Conservation (phyloP, 306 rosid genomes). For the Benincasa hispida region DNA sequence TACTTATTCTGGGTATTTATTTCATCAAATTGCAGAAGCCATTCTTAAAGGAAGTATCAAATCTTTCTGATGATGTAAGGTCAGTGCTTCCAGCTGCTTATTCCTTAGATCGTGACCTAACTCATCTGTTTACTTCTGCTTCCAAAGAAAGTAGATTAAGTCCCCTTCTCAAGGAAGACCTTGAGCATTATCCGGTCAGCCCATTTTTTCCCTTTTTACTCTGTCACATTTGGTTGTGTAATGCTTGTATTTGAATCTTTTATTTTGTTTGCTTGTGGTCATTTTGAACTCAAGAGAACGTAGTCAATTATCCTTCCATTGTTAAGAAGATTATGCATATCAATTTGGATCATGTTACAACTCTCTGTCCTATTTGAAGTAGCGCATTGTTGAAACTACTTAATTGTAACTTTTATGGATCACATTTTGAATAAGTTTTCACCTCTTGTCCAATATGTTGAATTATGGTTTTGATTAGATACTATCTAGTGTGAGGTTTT, state of each 20-base stretch:
- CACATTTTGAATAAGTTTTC: background rate
- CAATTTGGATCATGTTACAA: background rate
- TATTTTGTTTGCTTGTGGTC: background rate
- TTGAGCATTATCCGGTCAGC: slow-evolving; percentile 41
- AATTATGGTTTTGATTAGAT: background rate
- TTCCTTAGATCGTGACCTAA: slow-evolving; percentile 33
- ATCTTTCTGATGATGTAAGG: slow-evolving; percentile 38
- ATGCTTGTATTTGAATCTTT: background rate
- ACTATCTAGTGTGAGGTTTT: background rate
- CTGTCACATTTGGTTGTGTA: background rate
- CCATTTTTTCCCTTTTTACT: background rate
- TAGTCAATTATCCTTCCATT: background rate
- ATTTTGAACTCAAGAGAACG: background rate
- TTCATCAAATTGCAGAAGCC: slow-evolving; percentile 21
- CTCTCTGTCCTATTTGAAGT: background rate
- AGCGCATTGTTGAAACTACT: background rate
- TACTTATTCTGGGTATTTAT: slow-evolving; percentile 2
- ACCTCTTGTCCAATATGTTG: background rate
- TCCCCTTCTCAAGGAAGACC: slow-evolving; percentile 15
- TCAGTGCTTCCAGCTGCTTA: slow-evolving; percentile 38
- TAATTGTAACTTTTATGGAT: background rate
- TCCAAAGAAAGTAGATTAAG: slow-evolving; percentile 16
- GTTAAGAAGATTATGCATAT: background rate
- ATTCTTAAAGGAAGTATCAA: slow-evolving; percentile 32
- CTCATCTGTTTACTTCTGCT: slow-evolving; percentile 27